phyloP scores from a whole-genome alignment of 1,139 yeast genomes.

The Magnusiomyces tetraspermus region DNA sequence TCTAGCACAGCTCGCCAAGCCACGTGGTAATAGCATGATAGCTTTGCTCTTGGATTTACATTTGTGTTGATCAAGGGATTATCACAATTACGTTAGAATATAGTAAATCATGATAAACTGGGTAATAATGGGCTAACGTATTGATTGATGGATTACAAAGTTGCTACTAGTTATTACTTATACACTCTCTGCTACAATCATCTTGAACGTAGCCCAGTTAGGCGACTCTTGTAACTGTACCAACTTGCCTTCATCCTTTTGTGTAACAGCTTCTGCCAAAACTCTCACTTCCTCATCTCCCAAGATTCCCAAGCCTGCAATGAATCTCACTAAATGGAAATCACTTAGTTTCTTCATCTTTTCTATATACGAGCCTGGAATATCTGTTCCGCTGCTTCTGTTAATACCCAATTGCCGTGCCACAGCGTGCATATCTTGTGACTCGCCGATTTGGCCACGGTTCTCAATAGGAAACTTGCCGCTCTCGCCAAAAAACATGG shows the following conservation, averaged over 20 bases:
- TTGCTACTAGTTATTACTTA: neutral
- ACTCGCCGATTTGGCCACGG: constrained; percentile 62
- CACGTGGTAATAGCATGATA: no score
- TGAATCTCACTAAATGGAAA: constrained; percentile 63
- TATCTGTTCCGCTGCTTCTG: constrained; percentile 15
- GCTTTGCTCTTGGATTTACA: no score
- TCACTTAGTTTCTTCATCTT: constrained; percentile 35
- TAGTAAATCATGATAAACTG: no score
- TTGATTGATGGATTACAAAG: no score
- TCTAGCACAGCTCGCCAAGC: no score
- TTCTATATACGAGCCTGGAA: constrained; percentile 26
- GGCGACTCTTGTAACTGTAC: constrained; percentile 31
- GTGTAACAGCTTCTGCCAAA: constrained; percentile 34
- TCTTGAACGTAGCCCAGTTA: constrained; percentile 68
- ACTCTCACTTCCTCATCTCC: constrained; percentile 38
- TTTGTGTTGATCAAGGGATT: no score
- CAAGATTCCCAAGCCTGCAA: constrained; percentile 44
- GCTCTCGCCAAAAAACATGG: constrained; percentile 37
- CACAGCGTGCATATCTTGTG: constrained; percentile 54
- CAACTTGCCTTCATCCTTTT: constrained; percentile 16
- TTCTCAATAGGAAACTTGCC: constrained; percentile 64
- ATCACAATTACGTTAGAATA: no score
- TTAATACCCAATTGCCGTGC: constrained; percentile 41
- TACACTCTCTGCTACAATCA: constrained; percentile 36
- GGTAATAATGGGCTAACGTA: no score